These are phyloP conservation scores for Psilocybe mexicana DNA, from an alignment of 1,284 basidiomycete species.

Conservation along the genomic window DNA sequence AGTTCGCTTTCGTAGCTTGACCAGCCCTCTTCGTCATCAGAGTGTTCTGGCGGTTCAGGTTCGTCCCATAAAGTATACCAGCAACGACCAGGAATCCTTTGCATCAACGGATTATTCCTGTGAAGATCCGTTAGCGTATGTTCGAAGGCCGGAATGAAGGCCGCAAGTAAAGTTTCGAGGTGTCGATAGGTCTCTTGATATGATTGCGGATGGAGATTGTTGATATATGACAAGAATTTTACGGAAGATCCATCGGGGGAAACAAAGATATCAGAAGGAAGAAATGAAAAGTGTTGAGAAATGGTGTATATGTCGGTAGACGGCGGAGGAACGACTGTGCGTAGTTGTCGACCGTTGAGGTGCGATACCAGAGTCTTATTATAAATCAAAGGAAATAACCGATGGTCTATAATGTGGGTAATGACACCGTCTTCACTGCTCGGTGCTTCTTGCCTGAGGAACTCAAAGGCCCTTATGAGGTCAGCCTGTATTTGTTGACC, in stretches of 20 bases:
- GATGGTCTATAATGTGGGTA: constrained; percentile 44
- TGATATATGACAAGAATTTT: constrained; percentile 52
- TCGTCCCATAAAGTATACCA: constrained; percentile 48
- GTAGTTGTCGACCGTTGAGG: constrained; percentile 21
- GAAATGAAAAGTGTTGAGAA: constrained; percentile 39
- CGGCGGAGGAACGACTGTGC: constrained; percentile 30
- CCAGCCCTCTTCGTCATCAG: constrained; percentile 52
- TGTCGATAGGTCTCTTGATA: constrained; percentile 34
- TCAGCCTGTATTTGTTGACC: constrained; percentile 9
- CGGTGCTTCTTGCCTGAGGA: constrained; percentile 1
- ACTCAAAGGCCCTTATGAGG: constrained; percentile 26
- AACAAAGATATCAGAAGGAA: constrained; percentile 49
- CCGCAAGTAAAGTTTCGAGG: constrained; percentile 37
- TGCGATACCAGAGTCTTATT: constrained; percentile 38
- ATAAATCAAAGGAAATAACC: constrained; percentile 45
- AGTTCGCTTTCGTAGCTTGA: constrained; percentile 39
- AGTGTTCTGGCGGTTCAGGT: constrained; percentile 48
- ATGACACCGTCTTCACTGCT: constrained; percentile 24
- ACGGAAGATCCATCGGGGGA: constrained; percentile 29
- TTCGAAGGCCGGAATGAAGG: constrained; percentile 52
- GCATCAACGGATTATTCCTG: constrained; percentile 43
- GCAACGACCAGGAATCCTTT: constrained; percentile 42
- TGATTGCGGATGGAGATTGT: constrained; percentile 47
- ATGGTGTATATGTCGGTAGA: constrained; percentile 37
- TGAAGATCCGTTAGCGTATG: constrained; percentile 53